phyloP scores from a whole-genome alignment of 805 yeast species.

The Huiozyma sinensis region DNA sequence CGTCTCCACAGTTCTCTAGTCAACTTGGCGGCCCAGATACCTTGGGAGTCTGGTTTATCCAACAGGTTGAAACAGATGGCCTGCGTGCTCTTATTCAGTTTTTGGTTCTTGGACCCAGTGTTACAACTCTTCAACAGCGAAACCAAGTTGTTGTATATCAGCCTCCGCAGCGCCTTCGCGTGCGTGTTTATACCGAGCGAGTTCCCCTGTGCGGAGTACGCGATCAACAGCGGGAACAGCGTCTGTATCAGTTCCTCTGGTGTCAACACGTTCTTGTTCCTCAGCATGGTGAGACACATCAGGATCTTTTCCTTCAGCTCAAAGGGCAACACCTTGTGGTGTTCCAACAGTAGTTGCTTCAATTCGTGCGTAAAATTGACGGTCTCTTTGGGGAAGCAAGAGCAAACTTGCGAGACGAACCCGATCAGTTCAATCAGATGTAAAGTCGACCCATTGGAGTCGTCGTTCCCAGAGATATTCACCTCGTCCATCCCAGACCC shows the following conservation, averaged over 20 bases:
- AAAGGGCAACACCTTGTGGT: slow-evolving; percentile 74
- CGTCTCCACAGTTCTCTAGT: slow-evolving; percentile 96
- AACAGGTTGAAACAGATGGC: slow-evolving; percentile 81
- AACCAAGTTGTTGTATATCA: slow-evolving; percentile 70
- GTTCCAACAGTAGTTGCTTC: slow-evolving; percentile 52
- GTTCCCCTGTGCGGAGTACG: slow-evolving; percentile 44
- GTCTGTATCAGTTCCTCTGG: slow-evolving; percentile 79
- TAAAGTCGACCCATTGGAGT: slow-evolving; percentile 11
- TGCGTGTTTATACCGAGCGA: slow-evolving; percentile 42
- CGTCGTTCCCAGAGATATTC: slow-evolving; percentile 12
- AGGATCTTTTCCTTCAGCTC: slow-evolving; percentile 86
- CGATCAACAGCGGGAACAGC: slow-evolving; percentile 69
- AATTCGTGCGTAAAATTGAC: slow-evolving; percentile 74
- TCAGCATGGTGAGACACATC: slow-evolving; percentile 77
- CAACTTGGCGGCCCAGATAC: slow-evolving; percentile 91
- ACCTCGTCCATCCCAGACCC: slow-evolving; percentile 32
- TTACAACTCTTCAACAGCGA: slow-evolving; percentile 73
- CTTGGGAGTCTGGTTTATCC: slow-evolving; percentile 70
- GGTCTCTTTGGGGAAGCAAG: slow-evolving; percentile 84
- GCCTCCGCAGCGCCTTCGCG: slow-evolving; percentile 73
- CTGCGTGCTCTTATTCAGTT: slow-evolving; percentile 80
- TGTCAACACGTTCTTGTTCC: slow-evolving; percentile 70
- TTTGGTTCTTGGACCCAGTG: slow-evolving; percentile 82
- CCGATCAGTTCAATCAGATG: slow-evolving; percentile 79
- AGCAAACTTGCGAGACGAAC: slow-evolving; percentile 84